Evolutionary conservation across 192 early-diverging fungal genomes (phyloP), one percentile per base, ranked within the genome.

Genomic region (Gryganskiella cystojenkinii): DNA sequence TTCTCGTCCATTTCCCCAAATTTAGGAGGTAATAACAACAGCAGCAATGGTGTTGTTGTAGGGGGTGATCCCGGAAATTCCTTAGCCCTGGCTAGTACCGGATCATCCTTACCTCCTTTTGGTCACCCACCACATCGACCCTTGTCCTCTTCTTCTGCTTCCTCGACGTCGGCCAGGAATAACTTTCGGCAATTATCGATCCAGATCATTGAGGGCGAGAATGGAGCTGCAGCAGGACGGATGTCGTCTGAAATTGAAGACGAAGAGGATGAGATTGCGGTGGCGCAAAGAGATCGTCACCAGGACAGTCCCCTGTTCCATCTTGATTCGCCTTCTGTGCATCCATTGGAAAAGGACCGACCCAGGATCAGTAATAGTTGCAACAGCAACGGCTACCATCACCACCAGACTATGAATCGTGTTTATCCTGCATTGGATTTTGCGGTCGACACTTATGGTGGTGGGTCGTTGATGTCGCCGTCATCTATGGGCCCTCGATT

Each of bases 351-450:
- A 6, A 44, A 66, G 13, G 61, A 58, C 34, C 11, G 27, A 7
- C 14, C 50, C 50, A 2, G 10, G 46, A 6, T 63, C 63, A n/a
- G 43, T 40, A 51, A 31, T 46, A 19, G 30, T 28, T n/a, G 30
- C 44, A 33, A 22, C 44, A 27, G 15, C 42, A 37, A 51, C 15
- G 20, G 14, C 20, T 49, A 24, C 54, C 49, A 33, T 20, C 44
- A 40, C n/a, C 73, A 78, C 35, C 74, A 78, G 45, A 78, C 74
- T 0, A 78, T 78, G 74, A 69, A 78, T 46, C 74, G 74, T 0
- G 74, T 78, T 0, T 55, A 78, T 52, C 74, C 74, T 33, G 19
- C 30, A 46, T 30, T 8, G 63, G 35, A 19, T 56, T 56, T 56
- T 28, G 46, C 34, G 31, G 49, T 46, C 11, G 62, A 73, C 0